Evolutionary conservation across 1,139 yeast genomes (phyloP), one percentile per base, ranked within the genome.

Genomic region (Saccharomyces pastorianus): DNA sequence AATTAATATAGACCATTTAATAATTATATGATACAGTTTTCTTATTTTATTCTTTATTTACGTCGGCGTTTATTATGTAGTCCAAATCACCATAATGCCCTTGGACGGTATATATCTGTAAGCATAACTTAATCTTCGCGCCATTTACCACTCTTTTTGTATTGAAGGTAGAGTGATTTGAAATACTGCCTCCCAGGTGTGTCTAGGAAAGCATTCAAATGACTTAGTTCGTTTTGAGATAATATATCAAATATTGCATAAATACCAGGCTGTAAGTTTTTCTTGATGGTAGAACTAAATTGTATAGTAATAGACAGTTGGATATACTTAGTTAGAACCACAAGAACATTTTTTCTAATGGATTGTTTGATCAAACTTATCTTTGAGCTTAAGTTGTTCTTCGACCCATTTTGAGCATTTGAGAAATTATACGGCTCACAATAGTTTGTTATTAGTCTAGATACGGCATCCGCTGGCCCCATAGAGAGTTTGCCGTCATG

Each of bases 71-170:
- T 20, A 20, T 4, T 20, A 20, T 20, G 23, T 20, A 20, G 23
- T 20, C 3, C 23, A 20, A 20, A 20, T 20, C 4, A 20, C 4
- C 23, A 20, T 20, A 20, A 20, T 20, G 23, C 23, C 3, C 3
- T 20, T 20, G 23, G 23, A 4, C 23, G 3, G 23, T 20, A 20
- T 20, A 20, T 20, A 20, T 20, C 23, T 20, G 23, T 20, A 20
- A 20, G 23, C 23, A 20, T 20, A 20, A 20, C 23, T 20, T 4
- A 20, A 54, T 76, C 77, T 58, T 83, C 89, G 56, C 73, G 82
- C 98, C 98, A 91, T 68, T 86, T 88, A 54, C 96, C 96, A 59
- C 78, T 78, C 61, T 80, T 83, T 67, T 81, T 81, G 71, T 89
- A 93, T 58, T 85, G 89, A 6, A 80, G 80, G 63, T 86, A 88